phyloP scores from a whole-genome alignment of 495 filamentous ascomycete species.

The Cercophora newfieldiana region DNA sequence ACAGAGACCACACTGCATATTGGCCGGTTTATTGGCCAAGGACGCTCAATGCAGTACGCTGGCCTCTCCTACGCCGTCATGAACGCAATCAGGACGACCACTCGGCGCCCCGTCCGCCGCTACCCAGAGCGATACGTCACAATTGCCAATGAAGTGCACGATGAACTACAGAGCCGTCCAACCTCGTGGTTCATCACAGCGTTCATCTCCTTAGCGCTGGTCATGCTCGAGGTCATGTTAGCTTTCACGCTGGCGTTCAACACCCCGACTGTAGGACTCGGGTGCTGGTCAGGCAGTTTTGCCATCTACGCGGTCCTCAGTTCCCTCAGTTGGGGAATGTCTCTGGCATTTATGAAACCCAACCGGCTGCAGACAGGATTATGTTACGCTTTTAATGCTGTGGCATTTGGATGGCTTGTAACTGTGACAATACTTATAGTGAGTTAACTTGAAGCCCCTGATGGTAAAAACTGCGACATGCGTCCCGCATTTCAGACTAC shows the following conservation, averaged over 20 bases:
- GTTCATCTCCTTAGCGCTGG: constrained; percentile 33
- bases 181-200: neutral
- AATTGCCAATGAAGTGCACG: neutral
- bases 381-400: too few species aligned
- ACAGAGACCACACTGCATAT: constrained; percentile 32
- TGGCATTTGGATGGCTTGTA: too few species aligned
- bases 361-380: too few species aligned
- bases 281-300: constrained; percentile 51
- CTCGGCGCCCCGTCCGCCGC: neutral
- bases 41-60: constrained; percentile 46
- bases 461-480: too few species aligned
- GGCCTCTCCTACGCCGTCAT: constrained; percentile 49
- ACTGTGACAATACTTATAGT: too few species aligned
- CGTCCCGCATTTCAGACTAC: too few species aligned
- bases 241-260: constrained; percentile 46
- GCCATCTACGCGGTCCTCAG: constrained; percentile 41
- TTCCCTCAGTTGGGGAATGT: constrained; percentile 31
- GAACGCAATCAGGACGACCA: constrained; percentile 26
- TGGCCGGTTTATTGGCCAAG: constrained; percentile 49
- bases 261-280: constrained; percentile 50
- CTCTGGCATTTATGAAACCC: too few species aligned
- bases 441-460: too few species aligned
- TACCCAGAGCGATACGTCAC: neutral
- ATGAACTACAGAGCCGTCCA: neutral
- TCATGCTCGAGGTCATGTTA: constrained; percentile 33